phyloP scores from a whole-genome alignment of 495 filamentous ascomycete species.

The Aspergillus funiculosus region DNA sequence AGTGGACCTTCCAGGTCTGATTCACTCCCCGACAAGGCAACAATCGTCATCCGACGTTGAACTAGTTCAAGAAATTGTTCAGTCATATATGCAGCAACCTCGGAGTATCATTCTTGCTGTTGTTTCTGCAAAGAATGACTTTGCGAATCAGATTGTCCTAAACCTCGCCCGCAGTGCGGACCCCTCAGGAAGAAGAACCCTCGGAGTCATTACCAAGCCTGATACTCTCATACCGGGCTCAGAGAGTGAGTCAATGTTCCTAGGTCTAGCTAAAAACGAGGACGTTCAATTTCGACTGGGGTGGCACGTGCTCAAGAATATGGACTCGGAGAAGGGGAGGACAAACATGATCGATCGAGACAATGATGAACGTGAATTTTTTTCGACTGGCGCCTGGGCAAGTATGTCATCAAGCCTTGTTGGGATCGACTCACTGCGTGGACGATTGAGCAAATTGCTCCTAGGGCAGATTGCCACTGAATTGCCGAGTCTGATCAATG shows the following conservation, averaged over 20 bases:
- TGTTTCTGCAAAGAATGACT: constrained; percentile 46
- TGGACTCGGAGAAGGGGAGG: constrained; percentile 34
- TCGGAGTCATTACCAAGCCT: constrained; percentile 50
- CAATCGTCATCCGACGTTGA: constrained; percentile 40
- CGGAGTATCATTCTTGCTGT: constrained; percentile 50
- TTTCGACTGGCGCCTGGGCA: constrained; percentile 44
- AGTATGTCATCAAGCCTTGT: constrained; percentile 30
- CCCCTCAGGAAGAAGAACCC: constrained; percentile 35
- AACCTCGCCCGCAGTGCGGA: constrained; percentile 40
- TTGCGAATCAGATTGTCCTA: constrained; percentile 43
- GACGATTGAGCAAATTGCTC: constrained; percentile 52
- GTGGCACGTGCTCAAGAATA: constrained; percentile 48
- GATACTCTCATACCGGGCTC: constrained; percentile 38
- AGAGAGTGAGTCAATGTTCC: constrained; percentile 33
- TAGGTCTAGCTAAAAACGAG: constrained; percentile 41
- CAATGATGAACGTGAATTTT: constrained; percentile 38
- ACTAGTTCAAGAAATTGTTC: constrained; percentile 40
- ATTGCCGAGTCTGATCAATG: constrained; percentile 52
- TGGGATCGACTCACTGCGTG: constrained; percentile 47
- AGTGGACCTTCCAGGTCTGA: constrained; percentile 51
- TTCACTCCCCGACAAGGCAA: constrained; percentile 42
- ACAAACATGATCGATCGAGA: constrained; percentile 28
- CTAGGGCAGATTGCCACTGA: constrained; percentile 49
- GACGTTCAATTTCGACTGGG: constrained; percentile 42
- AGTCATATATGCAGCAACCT: constrained; percentile 46